Percentiles rank a stretch among this genome's conserved stretches.
These are phyloP conservation scores for Trypanosoma scelopori DNA, from an alignment of 208 protist species.

Conservation along the genomic window DNA sequence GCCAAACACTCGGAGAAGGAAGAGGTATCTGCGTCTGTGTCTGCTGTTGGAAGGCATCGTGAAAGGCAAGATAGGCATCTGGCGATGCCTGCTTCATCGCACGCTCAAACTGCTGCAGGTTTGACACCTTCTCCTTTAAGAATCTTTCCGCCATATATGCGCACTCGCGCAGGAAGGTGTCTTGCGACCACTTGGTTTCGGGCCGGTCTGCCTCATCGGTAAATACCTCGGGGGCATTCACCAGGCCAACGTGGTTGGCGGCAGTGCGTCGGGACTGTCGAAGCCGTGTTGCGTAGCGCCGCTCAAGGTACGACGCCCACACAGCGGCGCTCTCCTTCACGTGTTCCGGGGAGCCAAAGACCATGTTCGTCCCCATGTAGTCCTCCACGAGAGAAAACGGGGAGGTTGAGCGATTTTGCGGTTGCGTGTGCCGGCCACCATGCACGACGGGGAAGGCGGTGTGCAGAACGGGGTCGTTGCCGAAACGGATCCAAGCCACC, in stretches of 20 bases:
- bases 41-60: constrained; percentile 68
- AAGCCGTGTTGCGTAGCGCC: constrained; percentile 41
- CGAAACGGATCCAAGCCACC: constrained; percentile 79
- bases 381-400: constrained; percentile 85
- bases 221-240: constrained; percentile 45
- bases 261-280: constrained; percentile 66
- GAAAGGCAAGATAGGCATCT: constrained; percentile 66
- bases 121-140: constrained; percentile 72
- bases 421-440: background rate
- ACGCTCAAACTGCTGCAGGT: constrained; percentile 72
- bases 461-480: constrained; percentile 87
- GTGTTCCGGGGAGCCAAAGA: constrained; percentile 42
- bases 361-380: constrained; percentile 85
- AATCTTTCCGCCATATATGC: constrained; percentile 69
- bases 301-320: constrained; percentile 64
- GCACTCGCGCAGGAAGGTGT: constrained; percentile 74
- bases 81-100: constrained; percentile 35
- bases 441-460: constrained; percentile 32
- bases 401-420: constrained; percentile 27
- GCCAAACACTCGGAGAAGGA: constrained; percentile 74
- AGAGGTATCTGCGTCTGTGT: constrained; percentile 71
- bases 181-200: constrained; percentile 73
- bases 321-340: constrained; percentile 63
- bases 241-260: constrained; percentile 46
- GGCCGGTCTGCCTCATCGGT: constrained; percentile 83